Evolutionary conservation across 371 early-diverging fungal species (phyloP).

Genomic region (Ordospora pajunii): DNA sequence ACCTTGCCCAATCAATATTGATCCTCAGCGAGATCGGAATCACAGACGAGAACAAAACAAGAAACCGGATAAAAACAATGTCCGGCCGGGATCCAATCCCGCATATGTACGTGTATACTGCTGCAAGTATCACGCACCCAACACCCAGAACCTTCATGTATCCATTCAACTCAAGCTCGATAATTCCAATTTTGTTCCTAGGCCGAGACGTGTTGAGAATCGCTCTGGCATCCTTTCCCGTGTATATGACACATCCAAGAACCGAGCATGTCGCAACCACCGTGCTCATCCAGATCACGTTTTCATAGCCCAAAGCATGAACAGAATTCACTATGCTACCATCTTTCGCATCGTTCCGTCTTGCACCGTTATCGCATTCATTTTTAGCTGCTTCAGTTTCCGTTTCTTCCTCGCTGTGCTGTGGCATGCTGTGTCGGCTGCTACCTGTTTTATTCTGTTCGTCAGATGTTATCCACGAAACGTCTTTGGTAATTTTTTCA

Average conservation of each 20-base stretch:
- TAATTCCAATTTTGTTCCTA: slow-evolving; percentile 79
- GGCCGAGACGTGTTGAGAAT: slow-evolving; percentile 92
- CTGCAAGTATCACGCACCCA: slow-evolving; percentile 61
- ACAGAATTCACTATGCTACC: slow-evolving; percentile 45
- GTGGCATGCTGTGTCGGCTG: background rate
- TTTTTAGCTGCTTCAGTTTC: background rate
- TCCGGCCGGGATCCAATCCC: slow-evolving; percentile 78
- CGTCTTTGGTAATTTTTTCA: background rate
- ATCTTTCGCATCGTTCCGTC: slow-evolving; percentile 21
- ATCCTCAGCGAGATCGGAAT: slow-evolving; percentile 92
- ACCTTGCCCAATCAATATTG: slow-evolving; percentile 89
- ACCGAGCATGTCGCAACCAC: slow-evolving; percentile 83
- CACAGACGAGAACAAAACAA: slow-evolving; percentile 88
- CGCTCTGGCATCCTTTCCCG: slow-evolving; percentile 86
- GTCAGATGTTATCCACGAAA: background rate
- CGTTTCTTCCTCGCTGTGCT: background rate
- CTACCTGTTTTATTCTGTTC: background rate
- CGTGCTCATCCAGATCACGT: slow-evolving; percentile 93
- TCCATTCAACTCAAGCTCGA: slow-evolving; percentile 83
- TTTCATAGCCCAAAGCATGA: slow-evolving; percentile 74
- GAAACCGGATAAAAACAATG: slow-evolving; percentile 77
- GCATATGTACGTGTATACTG: slow-evolving; percentile 75
- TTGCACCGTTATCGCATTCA: background rate
- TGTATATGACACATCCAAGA: slow-evolving; percentile 83
- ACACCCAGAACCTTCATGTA: slow-evolving; percentile 65